These are phyloP conservation scores for Pholiota conissans DNA, from an alignment of 768 basidiomycete species.

Conservation along the genomic window DNA sequence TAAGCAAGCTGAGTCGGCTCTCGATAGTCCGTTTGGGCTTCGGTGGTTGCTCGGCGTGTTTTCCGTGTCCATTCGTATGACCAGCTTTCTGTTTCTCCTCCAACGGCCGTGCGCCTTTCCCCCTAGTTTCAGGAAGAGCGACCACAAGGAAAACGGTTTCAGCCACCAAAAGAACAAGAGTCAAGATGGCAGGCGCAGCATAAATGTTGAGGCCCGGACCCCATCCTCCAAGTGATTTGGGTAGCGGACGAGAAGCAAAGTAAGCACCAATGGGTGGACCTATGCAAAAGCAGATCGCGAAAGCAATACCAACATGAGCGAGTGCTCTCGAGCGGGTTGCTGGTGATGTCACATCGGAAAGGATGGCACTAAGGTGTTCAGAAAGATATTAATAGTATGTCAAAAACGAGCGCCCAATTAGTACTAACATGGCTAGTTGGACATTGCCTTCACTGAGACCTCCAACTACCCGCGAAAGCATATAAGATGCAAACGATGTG, in stretches of 20 bases:
- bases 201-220: constrained; percentile 83
- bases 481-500: constrained; percentile 86
- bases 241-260: constrained; percentile 85
- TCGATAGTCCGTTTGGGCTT: constrained; percentile 35
- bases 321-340: constrained; percentile 82
- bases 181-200: constrained; percentile 84
- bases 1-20: constrained; percentile 58
- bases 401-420: background rate
- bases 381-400: background rate
- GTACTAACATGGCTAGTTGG: constrained; percentile 85
- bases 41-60: constrained; percentile 20
- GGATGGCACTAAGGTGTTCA: constrained; percentile 66
- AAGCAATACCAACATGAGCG: constrained; percentile 93
- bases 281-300: constrained; percentile 91
- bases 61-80: constrained; percentile 19
- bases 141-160: constrained; percentile 81
- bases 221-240: constrained; percentile 52
- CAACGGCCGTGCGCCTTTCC: constrained; percentile 31
- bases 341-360: constrained; percentile 86
- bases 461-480: constrained; percentile 88
- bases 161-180: constrained; percentile 69
- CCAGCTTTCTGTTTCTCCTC: constrained; percentile 20
- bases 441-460: constrained; percentile 98
- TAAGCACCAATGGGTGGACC: constrained; percentile 96
- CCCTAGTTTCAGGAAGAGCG: constrained; percentile 85